Evolutionary conservation across 2,329 filamentous ascomycete species (phyloP), one percentile per base, ranked within the genome.

Genomic region (Penicillium vulpinum): DNA sequence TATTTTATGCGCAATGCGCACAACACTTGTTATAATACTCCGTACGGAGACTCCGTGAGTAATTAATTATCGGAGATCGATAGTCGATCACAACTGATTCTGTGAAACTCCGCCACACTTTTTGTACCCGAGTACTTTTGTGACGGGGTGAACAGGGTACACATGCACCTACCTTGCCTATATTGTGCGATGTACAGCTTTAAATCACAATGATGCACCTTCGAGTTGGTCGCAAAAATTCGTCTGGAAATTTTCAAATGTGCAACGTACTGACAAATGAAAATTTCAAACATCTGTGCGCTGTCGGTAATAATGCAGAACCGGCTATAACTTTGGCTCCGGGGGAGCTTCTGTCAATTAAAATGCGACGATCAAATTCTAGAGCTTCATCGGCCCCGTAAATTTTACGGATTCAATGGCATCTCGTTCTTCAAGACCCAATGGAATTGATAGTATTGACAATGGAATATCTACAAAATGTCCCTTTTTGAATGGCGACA

Each of bases 211-310:
- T 24, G 33, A 45, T 51, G 39, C 43, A 53, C 18, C 26, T 36
- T 13, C 28, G 9, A 31, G 35, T 18, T 15, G 54, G 52, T 40
- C 47, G 28, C 31, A 31, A 45, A 38, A 16, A 38, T 13, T 22
- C 8, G 9, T 18, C n/a, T 33, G 24, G n/a, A 29, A 33, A 52
- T 26, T 38, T 36, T 18, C 9, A n/a, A n/a, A 18, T 51, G 6
- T 29, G 22, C 26, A 10, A 21, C 8, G 11, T 51, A 39, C 18
- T 13, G 16, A 29, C 15, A 2, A 22, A 16, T 9, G 53, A 51
- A 55, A 55, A 24, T 51, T 51, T 51, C 38, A 51, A n/a, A 22
- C 10, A 31, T 26, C 43, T 54, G 48, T 46, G 48, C 48, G 35
- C 21, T 15, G 18, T 35, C n/a, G 21, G 39, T 44, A 45, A 52